These are phyloP conservation scores for Xylaria intraflava DNA, from an alignment of 495 filamentous ascomycete species.

Conservation along the genomic window DNA sequence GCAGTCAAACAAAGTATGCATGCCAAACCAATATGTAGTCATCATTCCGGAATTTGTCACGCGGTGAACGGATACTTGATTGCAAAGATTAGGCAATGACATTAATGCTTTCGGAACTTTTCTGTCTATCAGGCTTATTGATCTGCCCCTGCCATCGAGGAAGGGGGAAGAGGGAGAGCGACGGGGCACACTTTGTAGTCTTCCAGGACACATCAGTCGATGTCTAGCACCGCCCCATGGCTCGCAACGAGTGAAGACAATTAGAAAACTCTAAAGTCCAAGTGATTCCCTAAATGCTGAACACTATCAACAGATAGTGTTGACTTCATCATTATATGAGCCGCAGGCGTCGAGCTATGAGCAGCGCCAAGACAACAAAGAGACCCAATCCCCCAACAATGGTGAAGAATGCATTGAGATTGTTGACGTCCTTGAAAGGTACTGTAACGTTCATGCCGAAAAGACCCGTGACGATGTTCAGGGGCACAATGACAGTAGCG, in stretches of 20 bases:
- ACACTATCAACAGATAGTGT: not conserved
- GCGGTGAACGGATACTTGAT: not conserved
- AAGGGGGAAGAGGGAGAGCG: not conserved
- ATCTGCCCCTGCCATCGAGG: not conserved
- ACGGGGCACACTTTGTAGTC: not conserved
- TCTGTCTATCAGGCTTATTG: not conserved
- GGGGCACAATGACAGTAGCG: slow-evolving; percentile 89
- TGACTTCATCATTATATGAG: slow-evolving; percentile 14
- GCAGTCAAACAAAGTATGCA: no score
- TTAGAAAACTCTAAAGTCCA: not conserved
- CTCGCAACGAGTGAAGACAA: not conserved
- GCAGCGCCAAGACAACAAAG: slow-evolving; percentile 51
- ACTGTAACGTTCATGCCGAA: slow-evolving; percentile 97
- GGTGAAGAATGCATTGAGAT: slow-evolving; percentile 69
- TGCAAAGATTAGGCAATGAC: not conserved
- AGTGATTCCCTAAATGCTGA: not conserved
- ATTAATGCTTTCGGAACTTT: not conserved
- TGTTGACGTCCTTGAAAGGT: slow-evolving; percentile 53
- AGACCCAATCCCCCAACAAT: slow-evolving; percentile 62
- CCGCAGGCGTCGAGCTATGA: slow-evolving; percentile 17
- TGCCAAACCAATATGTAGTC: not conserved
- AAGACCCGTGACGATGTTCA: slow-evolving; percentile 90
- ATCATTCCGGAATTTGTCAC: not conserved
- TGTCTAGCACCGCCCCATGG: not conserved
- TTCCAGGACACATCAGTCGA: not conserved